Conservation (phyloP, 768 basidiomycete species). For the Xerocomellus amylosporus region DNA sequence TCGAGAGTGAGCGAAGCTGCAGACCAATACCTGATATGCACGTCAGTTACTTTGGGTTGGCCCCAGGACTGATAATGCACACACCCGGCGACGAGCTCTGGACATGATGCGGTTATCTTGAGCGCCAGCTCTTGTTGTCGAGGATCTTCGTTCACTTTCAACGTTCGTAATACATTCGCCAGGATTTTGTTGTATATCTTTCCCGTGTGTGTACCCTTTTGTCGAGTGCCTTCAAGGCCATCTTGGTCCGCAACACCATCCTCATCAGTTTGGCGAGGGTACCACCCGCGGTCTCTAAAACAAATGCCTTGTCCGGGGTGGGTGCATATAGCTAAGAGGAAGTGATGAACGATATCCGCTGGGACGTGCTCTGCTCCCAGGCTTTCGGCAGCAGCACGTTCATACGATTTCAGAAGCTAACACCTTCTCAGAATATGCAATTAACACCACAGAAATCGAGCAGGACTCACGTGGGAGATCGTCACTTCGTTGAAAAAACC, state of each 20-base stretch:
- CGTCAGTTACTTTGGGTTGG: slow-evolving; percentile 10
- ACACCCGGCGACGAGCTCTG: slow-evolving; percentile 80
- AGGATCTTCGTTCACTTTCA: slow-evolving; percentile 88
- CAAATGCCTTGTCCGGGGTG: slow-evolving; percentile 82
- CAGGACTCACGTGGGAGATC: slow-evolving; percentile 54
- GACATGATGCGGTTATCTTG: slow-evolving; percentile 78
- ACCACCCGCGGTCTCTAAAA: slow-evolving; percentile 90
- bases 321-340: slow-evolving; percentile 79
- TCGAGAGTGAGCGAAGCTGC: slow-evolving; percentile 70
- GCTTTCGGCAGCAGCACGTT: slow-evolving; percentile 50
- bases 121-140: slow-evolving; percentile 82
- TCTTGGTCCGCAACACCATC: slow-evolving; percentile 40
- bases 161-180: slow-evolving; percentile 62
- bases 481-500: slow-evolving; percentile 66
- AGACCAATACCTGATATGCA: slow-evolving; percentile 65
- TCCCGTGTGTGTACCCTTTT: slow-evolving; percentile 32
- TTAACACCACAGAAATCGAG: background rate
- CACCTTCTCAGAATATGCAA: background rate
- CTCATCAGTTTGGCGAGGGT: slow-evolving; percentile 60
- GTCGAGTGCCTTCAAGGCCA: slow-evolving; percentile 31
- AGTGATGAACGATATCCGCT: slow-evolving; percentile 83
- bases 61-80: slow-evolving; percentile 17
- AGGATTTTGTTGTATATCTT: slow-evolving; percentile 83
- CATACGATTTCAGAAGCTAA: slow-evolving; percentile 75
- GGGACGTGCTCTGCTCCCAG: slow-evolving; percentile 53